Conservation (phyloP, 768 basidiomycete species). For the Myochromella boudieri region DNA sequence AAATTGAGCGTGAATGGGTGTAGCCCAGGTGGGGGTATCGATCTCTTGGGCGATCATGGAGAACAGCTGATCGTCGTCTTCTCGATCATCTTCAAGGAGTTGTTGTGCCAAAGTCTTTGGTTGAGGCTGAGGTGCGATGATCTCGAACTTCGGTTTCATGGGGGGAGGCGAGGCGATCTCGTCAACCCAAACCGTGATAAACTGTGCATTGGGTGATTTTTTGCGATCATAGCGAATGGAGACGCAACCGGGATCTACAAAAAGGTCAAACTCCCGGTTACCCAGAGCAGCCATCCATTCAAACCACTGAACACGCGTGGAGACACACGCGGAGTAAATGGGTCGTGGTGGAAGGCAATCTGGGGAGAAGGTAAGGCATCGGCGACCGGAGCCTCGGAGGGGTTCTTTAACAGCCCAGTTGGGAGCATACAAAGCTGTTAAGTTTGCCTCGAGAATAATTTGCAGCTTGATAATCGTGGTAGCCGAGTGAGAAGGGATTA, state of each 20-base stretch:
- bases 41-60: conserved; percentile 73
- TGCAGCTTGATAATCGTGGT: conserved; percentile 68
- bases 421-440: conserved; percentile 65
- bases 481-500: conserved; percentile 56
- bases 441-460: conserved; percentile 69
- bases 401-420: conserved; percentile 68
- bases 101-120: conserved; percentile 72
- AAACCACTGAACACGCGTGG: conserved; percentile 74
- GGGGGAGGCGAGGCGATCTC: conserved; percentile 34
- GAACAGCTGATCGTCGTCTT: conserved; percentile 74
- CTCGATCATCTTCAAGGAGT: conserved; percentile 67
- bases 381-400: conserved; percentile 65
- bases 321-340: conserved; percentile 69
- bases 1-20: conserved; percentile 63
- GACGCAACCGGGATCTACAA: conserved; percentile 79
- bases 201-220: conserved; percentile 32
- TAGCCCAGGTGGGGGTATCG: conserved; percentile 65
- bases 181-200: conserved; percentile 70
- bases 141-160: conserved; percentile 20
- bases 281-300: conserved; percentile 77
- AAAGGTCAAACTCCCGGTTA: conserved; percentile 71
- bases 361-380: conserved; percentile 75
- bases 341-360: conserved; percentile 66
- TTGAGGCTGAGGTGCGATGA: conserved; percentile 16
- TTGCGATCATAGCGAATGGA: conserved; percentile 58